Evolutionary conservation across 306 rosid species (phyloP).

Genomic region (Prunus mira): DNA sequence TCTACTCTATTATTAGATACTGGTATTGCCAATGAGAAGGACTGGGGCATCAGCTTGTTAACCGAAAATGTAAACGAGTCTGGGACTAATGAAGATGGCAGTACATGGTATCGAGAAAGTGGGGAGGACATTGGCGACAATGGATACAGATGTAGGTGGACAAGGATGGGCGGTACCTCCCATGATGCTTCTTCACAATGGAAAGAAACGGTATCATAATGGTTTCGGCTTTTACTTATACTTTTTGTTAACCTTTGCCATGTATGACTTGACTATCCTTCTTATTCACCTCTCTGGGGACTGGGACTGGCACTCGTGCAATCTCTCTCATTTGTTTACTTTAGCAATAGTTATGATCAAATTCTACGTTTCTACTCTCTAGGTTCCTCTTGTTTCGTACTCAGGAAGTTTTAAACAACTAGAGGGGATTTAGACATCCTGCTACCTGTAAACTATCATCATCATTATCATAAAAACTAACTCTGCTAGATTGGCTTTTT

Average conservation of each 20-base stretch:
- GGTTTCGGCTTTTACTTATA: background rate
- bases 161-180: constrained; percentile 91
- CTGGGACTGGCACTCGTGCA: background rate
- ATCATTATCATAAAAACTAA: background rate
- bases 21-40: constrained; percentile 95
- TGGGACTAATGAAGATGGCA: constrained; percentile 94
- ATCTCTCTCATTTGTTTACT: background rate
- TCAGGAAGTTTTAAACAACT: background rate
- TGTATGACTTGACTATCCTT: background rate
- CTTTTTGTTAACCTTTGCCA: background rate
- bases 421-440: background rate
- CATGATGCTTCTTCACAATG: constrained; percentile 78
- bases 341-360: background rate
- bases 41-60: constrained; percentile 88
- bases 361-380: background rate
- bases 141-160: constrained; percentile 98
- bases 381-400: background rate
- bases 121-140: constrained; percentile 80
- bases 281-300: background rate
- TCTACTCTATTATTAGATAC: constrained; percentile 44
- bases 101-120: constrained; percentile 87
- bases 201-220: constrained; percentile 77
- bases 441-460: background rate
- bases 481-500: constrained; percentile 28
- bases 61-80: constrained; percentile 72